These are phyloP conservation scores for Claviceps africana DNA, from an alignment of 2,329 filamentous ascomycete species.

Conservation along the genomic window DNA sequence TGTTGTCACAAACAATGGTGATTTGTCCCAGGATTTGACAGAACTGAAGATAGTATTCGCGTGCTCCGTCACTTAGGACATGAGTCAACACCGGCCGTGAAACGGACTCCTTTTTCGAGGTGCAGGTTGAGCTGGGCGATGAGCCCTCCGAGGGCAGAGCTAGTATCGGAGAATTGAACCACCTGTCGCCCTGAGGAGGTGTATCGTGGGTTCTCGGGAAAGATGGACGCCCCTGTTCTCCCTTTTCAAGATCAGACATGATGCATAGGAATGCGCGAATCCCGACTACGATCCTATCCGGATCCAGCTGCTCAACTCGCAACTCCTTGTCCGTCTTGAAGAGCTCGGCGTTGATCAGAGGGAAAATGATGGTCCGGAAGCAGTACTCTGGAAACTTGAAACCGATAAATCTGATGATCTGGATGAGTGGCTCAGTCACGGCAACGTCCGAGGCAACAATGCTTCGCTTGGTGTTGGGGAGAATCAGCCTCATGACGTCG, in stretches of 20 bases:
- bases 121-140: conserved; percentile 12
- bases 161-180: conserved; percentile 36
- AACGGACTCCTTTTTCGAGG: conserved; percentile 45
- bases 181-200: conserved; percentile 26
- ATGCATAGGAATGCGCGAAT: conserved; percentile 89
- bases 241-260: conserved; percentile 82
- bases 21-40: conserved; percentile 94
- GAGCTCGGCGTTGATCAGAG: conserved; percentile 82
- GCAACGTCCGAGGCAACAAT: conserved; percentile 69
- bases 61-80: conserved; percentile 58
- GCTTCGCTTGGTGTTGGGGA: conserved; percentile 67
- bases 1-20: conserved; percentile 89
- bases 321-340: conserved; percentile 64
- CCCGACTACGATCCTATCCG: conserved; percentile 92
- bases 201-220: conserved; percentile 59
- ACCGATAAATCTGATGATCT: conserved; percentile 86
- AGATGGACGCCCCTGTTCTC: conserved; percentile 60
- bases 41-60: conserved; percentile 78
- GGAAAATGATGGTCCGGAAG: conserved; percentile 86
- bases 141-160: conserved; percentile 20
- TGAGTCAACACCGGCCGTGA: conserved; percentile 50
- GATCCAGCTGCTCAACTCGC: conserved; percentile 83
- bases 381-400: conserved; percentile 90
- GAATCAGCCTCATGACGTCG: conserved; percentile 71
- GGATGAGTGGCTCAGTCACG: conserved; percentile 81